Evolutionary conservation across 306 rosid species (phyloP), one percentile per base, ranked within the genome.

Genomic region (Ormosia emarginata): DNA sequence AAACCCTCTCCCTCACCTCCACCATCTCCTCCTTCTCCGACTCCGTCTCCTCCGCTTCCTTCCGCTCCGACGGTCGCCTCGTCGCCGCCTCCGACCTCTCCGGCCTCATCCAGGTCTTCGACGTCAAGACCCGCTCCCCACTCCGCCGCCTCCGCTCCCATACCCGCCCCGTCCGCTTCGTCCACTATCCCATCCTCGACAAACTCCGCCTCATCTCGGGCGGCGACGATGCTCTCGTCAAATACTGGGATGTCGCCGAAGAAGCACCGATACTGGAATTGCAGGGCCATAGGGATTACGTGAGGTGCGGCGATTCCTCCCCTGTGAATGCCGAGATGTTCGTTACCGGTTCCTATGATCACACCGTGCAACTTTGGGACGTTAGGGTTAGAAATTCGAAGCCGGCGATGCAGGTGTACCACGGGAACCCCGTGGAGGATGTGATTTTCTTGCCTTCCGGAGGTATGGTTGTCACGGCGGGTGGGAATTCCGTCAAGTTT

Each of bases 301-400:
- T 96, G 7, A 81, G 97, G 64, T 87, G 97, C 78, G 99, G 99
- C 14, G 98, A 92, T 53, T 93, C 91, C 40, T 93, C 98, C 1
- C 97, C 96, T 0, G 89, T 84, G n/a, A 86, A 80, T 17, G 32
- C 75, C 24, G 95, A 92, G 43, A 80, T 78, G 85, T 92, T 94
- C 39, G 43, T 92, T 50, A 90, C 94, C 1, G 98, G 99, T 1
- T 95, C 99, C 0, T 95, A 95, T 50, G 99, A 95, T 81, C 99
- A 95, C 70, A 79, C 91, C 0, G 98, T 93, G 44, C 91, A 88
- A 87, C 95, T 94, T 4, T 91, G 98, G 98, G 97, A 94, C 47
- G 86, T 87, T 39, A 91, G 97, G 84, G 90, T 86, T 59, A 59
- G 85, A 3, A 93, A 86, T 81, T 78, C 90, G 0, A 86, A 72